Evolutionary conservation across 352 stramenopile species (phyloP).

Genomic region (Pythium monospermum): DNA sequence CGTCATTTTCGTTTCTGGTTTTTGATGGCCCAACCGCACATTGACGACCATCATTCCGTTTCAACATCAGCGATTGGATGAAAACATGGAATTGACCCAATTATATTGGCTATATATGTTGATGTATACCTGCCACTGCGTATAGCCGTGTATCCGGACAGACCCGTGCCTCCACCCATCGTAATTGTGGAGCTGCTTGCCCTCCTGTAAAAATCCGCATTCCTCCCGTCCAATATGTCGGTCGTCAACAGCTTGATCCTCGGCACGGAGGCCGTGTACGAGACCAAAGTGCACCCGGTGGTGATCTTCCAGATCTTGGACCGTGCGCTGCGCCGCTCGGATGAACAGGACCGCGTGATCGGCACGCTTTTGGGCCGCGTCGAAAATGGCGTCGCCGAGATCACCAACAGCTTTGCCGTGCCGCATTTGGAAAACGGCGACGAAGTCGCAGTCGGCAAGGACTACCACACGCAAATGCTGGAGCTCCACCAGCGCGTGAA

Average conservation of each 20-base stretch:
- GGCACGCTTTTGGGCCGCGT: slow-evolving; percentile 93
- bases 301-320: slow-evolving; percentile 97
- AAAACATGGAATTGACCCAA: not conserved
- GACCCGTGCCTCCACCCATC: slow-evolving; percentile 5
- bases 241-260: slow-evolving; percentile 55
- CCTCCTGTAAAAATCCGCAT: not conserved
- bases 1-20: not conserved
- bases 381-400: slow-evolving; percentile 82
- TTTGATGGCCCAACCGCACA: not conserved
- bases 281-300: slow-evolving; percentile 92
- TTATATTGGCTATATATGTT: slow-evolving; percentile 24
- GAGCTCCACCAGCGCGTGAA: slow-evolving; percentile 94
- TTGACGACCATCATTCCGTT: slow-evolving; percentile 17
- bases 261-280: slow-evolving; percentile 72
- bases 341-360: slow-evolving; percentile 94
- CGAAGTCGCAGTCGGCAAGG: slow-evolving; percentile 96
- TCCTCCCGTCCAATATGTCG: slow-evolving; percentile 21
- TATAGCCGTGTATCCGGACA: not conserved
- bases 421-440: slow-evolving; percentile 95
- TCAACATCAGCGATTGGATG: too few species aligned
- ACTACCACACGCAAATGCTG: slow-evolving; percentile 98
- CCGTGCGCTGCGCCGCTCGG: slow-evolving; percentile 91
- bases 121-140: not conserved
- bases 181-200: too few species aligned
- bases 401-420: slow-evolving; percentile 96